A percentile compares a stretch with the other conserved stretches of the same genome.
Conservation (phyloP, 257 asterid species). For the Gynochthodes officinalis region DNA sequence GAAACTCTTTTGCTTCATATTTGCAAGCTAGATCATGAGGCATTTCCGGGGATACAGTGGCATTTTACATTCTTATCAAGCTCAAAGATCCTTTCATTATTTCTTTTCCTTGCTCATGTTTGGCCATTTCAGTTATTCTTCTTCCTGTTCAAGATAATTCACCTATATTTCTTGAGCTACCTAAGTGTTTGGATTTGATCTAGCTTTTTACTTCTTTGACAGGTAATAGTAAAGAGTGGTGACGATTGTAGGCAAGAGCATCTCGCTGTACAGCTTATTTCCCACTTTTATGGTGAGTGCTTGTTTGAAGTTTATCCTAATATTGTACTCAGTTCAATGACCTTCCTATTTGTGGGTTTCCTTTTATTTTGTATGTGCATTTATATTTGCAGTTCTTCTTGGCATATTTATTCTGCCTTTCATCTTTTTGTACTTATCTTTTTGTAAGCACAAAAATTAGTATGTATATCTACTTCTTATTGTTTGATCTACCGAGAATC, state of each 20-base stretch:
- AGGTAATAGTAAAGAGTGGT: constrained; percentile 54
- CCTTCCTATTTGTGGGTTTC: neutral
- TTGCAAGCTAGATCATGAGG: neutral
- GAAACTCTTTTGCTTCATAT: neutral
- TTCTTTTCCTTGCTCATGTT: neutral
- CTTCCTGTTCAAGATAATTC: neutral
- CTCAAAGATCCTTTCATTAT: neutral
- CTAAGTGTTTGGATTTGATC: neutral
- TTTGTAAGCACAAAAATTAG: no score
- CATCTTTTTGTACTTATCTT: neutral
- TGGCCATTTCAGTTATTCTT: neutral
- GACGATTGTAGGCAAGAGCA: constrained; percentile 59
- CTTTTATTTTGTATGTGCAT: neutral
- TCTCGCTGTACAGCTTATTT: constrained; percentile 56
- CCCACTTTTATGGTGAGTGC: constrained; percentile 51
- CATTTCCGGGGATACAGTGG: neutral
- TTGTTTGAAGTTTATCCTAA: neutral
- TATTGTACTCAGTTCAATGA: neutral
- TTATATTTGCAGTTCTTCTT: neutral
- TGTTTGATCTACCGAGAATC: neutral
- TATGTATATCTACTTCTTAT: neutral
- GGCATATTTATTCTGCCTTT: neutral
- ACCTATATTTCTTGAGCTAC: constrained; percentile 1
- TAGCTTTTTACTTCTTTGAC: constrained; percentile 18
- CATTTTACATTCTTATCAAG: neutral